Evolutionary conservation across 768 basidiomycete genomes (phyloP), one percentile per base, ranked within the genome.

Genomic region (Boletus rubropictus): DNA sequence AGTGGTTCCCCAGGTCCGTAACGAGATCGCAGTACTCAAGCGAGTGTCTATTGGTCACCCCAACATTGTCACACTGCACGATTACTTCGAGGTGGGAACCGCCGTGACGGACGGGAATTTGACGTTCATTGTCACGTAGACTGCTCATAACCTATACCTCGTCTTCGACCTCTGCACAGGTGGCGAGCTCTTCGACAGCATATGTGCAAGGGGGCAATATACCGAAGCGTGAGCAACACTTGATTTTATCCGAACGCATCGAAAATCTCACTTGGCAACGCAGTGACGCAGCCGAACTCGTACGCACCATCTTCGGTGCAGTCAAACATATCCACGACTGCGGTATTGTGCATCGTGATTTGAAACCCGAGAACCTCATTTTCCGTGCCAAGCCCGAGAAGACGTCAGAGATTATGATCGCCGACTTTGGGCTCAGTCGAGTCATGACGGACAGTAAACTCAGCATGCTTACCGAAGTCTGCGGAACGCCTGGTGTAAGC

Each of bases 161-260:
- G 84, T 84, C 56, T 96, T 96, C 68, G 95, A 98, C 69, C 81
- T 97, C 8, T 98, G 95, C 72, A 93, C 89, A 3, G 93, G 94
- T 42, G 94, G 95, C 36, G 95, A 99, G 68, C 81, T 99, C n/a
- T 98, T 99, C 60, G 95, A 99, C 67, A 80, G 95, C 41, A 98
- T 99, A 73, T 98, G 95, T 61, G 91, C 92, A 25, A 91, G 93
- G 67, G 93, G 92, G 42, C 91, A 91, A 64, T 98, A 96, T 67
- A 93, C 91, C 61, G 95, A 99, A 70, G 83, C 82, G 89, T 91
- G 54, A 58, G 82, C 70, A 4, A 11, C 34, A 46, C 22, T n/a
- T 6, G 11, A 22, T 35, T 27, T 22, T 29, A 38, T 31, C 34
- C 24, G n/a, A 46, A 14, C n/a, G 12, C 34, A 20, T 49, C 39